Base-by-base conservation (phyloP, 2,329 filamentous ascomycete species). In the Fusarium mangiferae region DNA sequence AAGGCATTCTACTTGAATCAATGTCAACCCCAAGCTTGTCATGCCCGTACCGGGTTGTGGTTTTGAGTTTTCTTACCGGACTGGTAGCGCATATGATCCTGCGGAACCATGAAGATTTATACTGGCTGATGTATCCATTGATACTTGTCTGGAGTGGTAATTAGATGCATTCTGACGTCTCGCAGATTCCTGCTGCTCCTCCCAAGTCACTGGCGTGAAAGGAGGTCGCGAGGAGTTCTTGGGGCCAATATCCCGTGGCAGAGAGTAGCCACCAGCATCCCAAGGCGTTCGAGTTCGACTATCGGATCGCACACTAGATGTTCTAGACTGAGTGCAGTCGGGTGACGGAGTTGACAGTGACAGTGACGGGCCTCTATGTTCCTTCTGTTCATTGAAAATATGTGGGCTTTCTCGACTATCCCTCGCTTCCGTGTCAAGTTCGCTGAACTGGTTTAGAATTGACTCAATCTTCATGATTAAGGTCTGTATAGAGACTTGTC, bases 231-330 rank as follows among this genome's bases (percentile, higher is more conserved):
- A 77, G 24, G 70, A 75, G 44, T 78, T 71, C 68, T 84, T 85
- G 26, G 80, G 79, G 52, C 86, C 83, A 60, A 83, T 69, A 18
- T 83, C 81, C 48, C 84, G 78, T 9, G 86, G 84, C 28, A 88
- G 80, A 30, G 84, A 85, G 70, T 86, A 88, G 46, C 86, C 86
- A 39, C 83, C 84, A 24, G 84, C 87, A 67, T 87, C 85, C 87
- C 87, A 89, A 59, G 87, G 87, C 44, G 82, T 87, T 62, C 86
- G 84, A 36, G 68, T 72, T 72, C 70, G 78, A 26, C 60, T 72
- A 38, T 78, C 70, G 33, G 64, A 75, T 26, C 64, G 48, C 49
- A 77, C 74, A 69, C 65, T 73, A 33, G 75, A 68, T 36, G 75
- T 68, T 28, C 72, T 74, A n/a, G 75, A 75, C 17, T 76, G 76